These are phyloP conservation scores for Saccharomyces hybrid DNA, from an alignment of 1,139 yeast species.

Conservation along the genomic window DNA sequence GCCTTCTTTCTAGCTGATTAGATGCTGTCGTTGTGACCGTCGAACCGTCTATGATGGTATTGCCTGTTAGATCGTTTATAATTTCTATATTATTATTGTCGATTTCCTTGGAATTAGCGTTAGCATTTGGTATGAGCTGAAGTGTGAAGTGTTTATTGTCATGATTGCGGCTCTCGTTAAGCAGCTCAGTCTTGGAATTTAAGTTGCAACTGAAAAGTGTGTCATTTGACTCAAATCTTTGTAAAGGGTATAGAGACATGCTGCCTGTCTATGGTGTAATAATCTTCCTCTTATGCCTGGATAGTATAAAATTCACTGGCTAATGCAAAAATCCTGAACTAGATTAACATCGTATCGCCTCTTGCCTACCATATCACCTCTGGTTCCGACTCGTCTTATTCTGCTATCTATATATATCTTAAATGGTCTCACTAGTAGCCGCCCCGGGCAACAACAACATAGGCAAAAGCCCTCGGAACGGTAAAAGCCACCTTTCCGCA, in stretches of 20 bases:
- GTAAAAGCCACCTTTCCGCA: neutral
- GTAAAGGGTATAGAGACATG: slow-evolving; percentile 7
- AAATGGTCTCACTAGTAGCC: neutral
- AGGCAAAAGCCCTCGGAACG: neutral
- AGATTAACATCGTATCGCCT: neutral
- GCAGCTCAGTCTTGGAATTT: neutral
- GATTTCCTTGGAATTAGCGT: neutral
- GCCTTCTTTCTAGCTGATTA: too few relatives aligned
- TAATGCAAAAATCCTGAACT: neutral
- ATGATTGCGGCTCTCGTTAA: neutral
- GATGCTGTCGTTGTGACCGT: neutral
- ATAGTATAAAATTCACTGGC: neutral
- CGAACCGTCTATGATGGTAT: slow-evolving; percentile 7
- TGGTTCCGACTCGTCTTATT: neutral
- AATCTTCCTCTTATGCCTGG: neutral
- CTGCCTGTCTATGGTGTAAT: neutral
- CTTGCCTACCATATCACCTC: neutral
- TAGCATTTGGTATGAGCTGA: slow-evolving; percentile 1
- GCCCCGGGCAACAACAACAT: neutral
- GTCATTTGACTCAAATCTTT: slow-evolving; percentile 9
- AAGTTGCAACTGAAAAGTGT: neutral
- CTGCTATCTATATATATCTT: neutral
- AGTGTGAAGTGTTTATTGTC: neutral
- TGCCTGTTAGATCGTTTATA: slow-evolving; percentile 14
- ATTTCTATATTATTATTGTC: neutral